A percentile compares a stretch with the other conserved stretches of the same genome.
Evolutionary conservation across 2,329 filamentous ascomycete genomes (phyloP).

Genomic region (Helotiales sp.): DNA sequence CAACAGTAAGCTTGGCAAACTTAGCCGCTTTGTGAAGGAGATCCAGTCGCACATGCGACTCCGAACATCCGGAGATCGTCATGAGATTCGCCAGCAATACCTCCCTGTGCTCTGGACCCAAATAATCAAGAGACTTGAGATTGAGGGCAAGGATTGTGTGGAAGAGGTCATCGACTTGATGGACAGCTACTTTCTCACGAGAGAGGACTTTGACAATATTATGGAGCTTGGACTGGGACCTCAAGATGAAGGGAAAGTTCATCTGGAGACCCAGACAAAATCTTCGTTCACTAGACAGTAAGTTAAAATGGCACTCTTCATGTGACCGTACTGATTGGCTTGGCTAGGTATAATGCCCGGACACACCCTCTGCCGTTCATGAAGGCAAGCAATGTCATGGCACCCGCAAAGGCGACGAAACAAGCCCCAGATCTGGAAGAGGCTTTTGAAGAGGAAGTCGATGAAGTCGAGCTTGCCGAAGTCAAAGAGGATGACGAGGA

Average conservation of each 20-base stretch:
- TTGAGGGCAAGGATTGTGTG: constrained; percentile 81
- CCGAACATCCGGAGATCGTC: constrained; percentile 84
- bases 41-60: constrained; percentile 98
- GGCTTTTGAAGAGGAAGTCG: constrained; percentile 89
- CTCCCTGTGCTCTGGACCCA: constrained; percentile 85
- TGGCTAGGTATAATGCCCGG: constrained; percentile 76
- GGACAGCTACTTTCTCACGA: constrained; percentile 95
- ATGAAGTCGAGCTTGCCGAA: constrained; percentile 54
- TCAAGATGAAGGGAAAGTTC: constrained; percentile 76
- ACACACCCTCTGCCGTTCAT: constrained; percentile 94
- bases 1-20: constrained; percentile 82
- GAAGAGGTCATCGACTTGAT: constrained; percentile 88
- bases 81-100: constrained; percentile 95
- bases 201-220: constrained; percentile 93
- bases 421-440: constrained; percentile 95
- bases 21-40: constrained; percentile 84
- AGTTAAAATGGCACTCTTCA: constrained; percentile 47
- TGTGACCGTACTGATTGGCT: background rate
- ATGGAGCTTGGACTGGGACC: constrained; percentile 88
- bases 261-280: constrained; percentile 85
- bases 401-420: constrained; percentile 70
- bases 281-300: constrained; percentile 86
- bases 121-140: constrained; percentile 74
- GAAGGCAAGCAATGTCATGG: constrained; percentile 80
- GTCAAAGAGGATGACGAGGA: constrained; percentile 71